phyloP scores from a whole-genome alignment of 164 flowering plant genomes.

The Magnolia officinalis region DNA sequence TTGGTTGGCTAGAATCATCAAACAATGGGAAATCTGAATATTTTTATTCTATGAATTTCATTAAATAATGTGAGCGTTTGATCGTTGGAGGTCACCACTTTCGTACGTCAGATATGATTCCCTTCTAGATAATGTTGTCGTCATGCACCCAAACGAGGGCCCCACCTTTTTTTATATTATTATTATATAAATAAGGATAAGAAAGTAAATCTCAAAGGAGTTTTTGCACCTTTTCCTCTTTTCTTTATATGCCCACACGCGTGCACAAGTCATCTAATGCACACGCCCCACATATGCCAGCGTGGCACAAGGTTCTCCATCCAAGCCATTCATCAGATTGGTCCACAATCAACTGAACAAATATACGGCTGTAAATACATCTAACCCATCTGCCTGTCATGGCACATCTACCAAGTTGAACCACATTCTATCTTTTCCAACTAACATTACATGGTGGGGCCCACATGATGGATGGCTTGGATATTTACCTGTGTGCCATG shows the following conservation, averaged over 20 bases:
- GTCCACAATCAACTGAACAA: too few species aligned
- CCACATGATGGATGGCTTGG: too few species aligned
- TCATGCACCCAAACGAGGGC: neutral
- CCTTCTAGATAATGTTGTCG: neutral
- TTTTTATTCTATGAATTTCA: neutral
- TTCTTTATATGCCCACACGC: neutral
- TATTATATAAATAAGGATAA: neutral
- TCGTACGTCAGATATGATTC: slow-evolving; percentile 4
- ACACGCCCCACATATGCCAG: too few species aligned
- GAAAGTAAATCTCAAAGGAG: neutral
- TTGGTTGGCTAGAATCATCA: neutral
- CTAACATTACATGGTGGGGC: too few species aligned
- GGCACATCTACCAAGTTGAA: too few species aligned
- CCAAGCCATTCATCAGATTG: too few species aligned
- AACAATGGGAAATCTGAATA: neutral
- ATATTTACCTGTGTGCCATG: too few species aligned
- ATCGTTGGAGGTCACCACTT: neutral
- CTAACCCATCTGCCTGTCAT: too few species aligned
- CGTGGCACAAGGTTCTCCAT: too few species aligned
- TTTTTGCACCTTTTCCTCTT: neutral
- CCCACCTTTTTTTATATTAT: neutral
- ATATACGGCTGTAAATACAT: too few species aligned
- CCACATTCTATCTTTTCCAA: too few species aligned
- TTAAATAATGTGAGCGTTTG: neutral
- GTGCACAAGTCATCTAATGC: too few species aligned